Evolutionary conservation across 805 yeast genomes (phyloP), one percentile per base, ranked within the genome.

Genomic region (Wickerhamiella occidentalis): DNA sequence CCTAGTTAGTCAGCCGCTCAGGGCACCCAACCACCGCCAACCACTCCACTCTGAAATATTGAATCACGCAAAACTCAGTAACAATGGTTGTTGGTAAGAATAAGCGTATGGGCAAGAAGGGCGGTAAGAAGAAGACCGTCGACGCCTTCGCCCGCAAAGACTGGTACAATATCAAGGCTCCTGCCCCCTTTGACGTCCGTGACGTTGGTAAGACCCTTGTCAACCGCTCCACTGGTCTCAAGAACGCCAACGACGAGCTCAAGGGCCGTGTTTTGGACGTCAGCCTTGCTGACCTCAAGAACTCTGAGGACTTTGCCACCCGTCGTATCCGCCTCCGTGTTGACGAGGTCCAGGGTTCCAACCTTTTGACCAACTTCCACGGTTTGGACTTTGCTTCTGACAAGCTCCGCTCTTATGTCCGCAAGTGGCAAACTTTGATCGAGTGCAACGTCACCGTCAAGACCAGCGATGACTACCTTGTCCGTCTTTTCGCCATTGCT

Each of bases 101-200:
- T 73, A 83, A 83, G 81, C 76, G 82, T 72, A 73, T 78, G 69
- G 84, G 90, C 78, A 78, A 83, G 86, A 90, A 90, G 77, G 96
- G 97, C 69, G 77, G 86, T 74, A 90, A 90, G 94, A 92, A 90
- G 94, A 90, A 82, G 82, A 92, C 85, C 70, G 94, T 87, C 64
- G 98, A 90, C 80, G 97, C 97, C 70, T 90, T 90, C 92, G 79
- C 95, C 82, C 87, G 88, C 76, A 90, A 90, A 78, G 97, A 88
- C 67, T 90, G 97, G 97, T 88, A 77, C 74, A 94, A 85, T 74
- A 85, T 88, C 76, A 87, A 88, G 79, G 97, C 97, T 61, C 97
- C 97, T 69, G 82, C 96, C 66, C 87, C 96, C 65, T 90, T 88
- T 68, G 96, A 88, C 76, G 86, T 85, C 84, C 88, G 96, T 77